These are phyloP conservation scores for Daldinia eschscholtzii DNA, from an alignment of 2,329 filamentous ascomycete genomes.

Conservation along the genomic window DNA sequence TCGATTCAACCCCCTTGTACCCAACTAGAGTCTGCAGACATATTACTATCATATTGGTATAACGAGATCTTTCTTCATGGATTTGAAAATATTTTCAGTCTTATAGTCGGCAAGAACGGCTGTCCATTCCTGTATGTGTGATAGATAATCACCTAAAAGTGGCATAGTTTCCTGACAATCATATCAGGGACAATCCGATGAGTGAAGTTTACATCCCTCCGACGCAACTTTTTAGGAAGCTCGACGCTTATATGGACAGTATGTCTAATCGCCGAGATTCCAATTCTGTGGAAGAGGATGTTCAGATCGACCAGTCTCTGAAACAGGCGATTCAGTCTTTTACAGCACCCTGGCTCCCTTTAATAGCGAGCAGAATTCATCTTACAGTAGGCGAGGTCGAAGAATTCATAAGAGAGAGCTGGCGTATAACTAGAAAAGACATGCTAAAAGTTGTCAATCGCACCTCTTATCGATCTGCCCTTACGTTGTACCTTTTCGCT, in stretches of 20 bases:
- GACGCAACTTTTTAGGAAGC: background rate
- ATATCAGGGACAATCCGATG: background rate
- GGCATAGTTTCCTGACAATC: background rate
- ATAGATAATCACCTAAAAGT: background rate
- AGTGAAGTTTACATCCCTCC: background rate
- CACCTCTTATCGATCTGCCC: constrained; percentile 30
- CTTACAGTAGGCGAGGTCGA: background rate
- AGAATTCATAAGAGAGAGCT: constrained; percentile 18
- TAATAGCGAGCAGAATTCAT: background rate
- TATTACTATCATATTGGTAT: background rate
- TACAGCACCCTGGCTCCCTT: background rate
- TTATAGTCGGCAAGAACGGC: background rate
- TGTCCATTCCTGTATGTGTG: background rate
- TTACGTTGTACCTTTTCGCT: constrained; percentile 14
- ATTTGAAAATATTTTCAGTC: background rate
- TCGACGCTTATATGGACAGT: background rate
- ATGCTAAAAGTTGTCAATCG: constrained; percentile 37
- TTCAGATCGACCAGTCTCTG: background rate
- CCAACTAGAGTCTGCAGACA: background rate
- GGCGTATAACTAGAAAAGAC: constrained; percentile 32
- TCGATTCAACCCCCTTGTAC: background rate
- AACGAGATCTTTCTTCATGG: background rate
- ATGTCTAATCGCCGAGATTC: background rate
- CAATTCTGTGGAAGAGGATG: background rate
- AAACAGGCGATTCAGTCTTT: background rate